A percentile compares a stretch with the other conserved stretches of the same genome.
Conservation (phyloP, 1,284 basidiomycete genomes). For the Fomitopsis betulina region DNA sequence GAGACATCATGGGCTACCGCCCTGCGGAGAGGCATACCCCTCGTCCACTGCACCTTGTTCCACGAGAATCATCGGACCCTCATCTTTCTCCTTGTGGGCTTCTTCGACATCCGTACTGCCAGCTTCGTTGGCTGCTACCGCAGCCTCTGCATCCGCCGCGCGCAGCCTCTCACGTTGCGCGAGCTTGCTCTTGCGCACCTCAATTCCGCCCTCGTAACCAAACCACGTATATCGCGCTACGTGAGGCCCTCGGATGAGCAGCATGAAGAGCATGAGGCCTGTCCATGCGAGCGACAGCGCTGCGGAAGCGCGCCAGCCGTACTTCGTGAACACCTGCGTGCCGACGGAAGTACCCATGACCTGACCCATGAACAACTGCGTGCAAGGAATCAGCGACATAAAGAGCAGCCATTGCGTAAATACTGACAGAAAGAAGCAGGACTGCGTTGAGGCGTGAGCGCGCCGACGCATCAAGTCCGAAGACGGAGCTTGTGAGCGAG, state of each 20-base stretch:
- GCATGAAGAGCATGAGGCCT: slow-evolving; percentile 34
- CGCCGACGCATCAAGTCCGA: slow-evolving; percentile 28
- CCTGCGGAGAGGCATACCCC: no score
- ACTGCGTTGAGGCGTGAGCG: slow-evolving; percentile 49
- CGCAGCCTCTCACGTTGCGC: not conserved
- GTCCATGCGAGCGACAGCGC: slow-evolving; percentile 43
- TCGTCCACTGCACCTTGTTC: no score
- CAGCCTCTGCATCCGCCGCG: slow-evolving; percentile 2
- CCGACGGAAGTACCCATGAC: slow-evolving; percentile 51
- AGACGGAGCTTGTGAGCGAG: slow-evolving; percentile 37
- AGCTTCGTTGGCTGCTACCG: not conserved
- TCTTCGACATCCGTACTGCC: not conserved
- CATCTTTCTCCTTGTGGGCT: not conserved
- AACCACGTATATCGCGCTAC: slow-evolving; percentile 35
- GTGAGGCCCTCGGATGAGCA: slow-evolving; percentile 42
- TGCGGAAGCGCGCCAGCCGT: slow-evolving; percentile 49
- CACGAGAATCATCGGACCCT: no score
- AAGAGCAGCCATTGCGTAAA: not conserved
- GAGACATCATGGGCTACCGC: no score
- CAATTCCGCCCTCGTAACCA: slow-evolving; percentile 32
- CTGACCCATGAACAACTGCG: slow-evolving; percentile 38
- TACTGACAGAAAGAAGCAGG: slow-evolving; percentile 37
- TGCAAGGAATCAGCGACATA: not conserved
- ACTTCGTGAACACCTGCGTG: slow-evolving; percentile 42
- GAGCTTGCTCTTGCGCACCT: slow-evolving; percentile 20